Evolutionary conservation across 2,329 filamentous ascomycete genomes (phyloP).

Genomic region (Trichoderma lentiforme): DNA sequence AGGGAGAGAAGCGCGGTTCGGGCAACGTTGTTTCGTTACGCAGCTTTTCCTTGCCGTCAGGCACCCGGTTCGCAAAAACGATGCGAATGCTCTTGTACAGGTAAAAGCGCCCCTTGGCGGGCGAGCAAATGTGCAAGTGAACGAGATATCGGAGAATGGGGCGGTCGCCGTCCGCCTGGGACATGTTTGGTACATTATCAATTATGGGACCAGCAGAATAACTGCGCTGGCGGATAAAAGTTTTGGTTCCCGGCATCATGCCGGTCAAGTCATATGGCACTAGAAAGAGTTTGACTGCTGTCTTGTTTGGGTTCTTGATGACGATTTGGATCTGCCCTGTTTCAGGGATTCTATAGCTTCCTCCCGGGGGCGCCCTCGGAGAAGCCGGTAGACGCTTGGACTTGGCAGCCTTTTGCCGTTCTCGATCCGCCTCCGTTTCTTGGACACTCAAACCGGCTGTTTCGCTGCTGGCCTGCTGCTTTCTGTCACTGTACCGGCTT

Average conservation of each 20-base stretch:
- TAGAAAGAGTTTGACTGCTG: constrained; percentile 91
- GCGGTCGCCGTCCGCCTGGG: constrained; percentile 43
- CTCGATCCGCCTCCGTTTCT: constrained; percentile 21
- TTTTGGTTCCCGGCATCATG: constrained; percentile 93
- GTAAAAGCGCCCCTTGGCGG: constrained; percentile 78
- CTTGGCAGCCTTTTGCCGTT: constrained; percentile 29
- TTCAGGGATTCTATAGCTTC: constrained; percentile 89
- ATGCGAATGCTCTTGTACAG: constrained; percentile 90
- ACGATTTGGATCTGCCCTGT: constrained; percentile 94
- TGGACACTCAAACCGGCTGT: constrained; percentile 19
- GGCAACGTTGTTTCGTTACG: constrained; percentile 86
- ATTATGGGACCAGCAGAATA: constrained; percentile 86
- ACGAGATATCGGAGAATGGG: constrained; percentile 85
- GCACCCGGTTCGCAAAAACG: constrained; percentile 94
- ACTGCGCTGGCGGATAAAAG: constrained; percentile 89
- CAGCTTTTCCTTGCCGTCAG: constrained; percentile 90
- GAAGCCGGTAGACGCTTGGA: constrained; percentile 53
- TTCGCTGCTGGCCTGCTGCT: constrained; percentile 25
- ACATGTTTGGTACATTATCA: constrained; percentile 52
- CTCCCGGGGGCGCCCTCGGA: constrained; percentile 67
- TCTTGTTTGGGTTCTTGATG: constrained; percentile 98
- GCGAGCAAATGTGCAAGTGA: constrained; percentile 89
- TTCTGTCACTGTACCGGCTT: constrained; percentile 41
- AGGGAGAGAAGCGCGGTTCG: constrained; percentile 80
- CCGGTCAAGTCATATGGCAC: constrained; percentile 88